A percentile compares a stretch with the other conserved stretches of the same genome.
These are phyloP conservation scores for Septoria petroselini DNA, from an alignment of 2,329 filamentous ascomycete genomes.

Conservation along the genomic window DNA sequence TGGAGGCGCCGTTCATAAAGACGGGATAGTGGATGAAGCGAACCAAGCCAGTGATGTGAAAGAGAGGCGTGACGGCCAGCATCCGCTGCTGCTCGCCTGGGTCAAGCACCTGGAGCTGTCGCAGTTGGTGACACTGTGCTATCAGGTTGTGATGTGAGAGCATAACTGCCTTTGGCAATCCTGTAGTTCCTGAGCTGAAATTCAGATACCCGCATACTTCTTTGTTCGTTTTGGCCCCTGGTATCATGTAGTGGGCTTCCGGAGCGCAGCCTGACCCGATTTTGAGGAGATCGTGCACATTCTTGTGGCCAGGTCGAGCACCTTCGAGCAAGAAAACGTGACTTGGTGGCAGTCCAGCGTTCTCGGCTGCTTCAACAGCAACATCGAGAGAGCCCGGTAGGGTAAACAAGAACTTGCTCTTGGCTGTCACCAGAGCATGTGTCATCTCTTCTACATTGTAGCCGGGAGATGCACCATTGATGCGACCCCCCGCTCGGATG, in stretches of 20 bases:
- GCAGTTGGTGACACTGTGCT: slow-evolving; percentile 59
- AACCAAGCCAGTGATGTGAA: slow-evolving; percentile 61
- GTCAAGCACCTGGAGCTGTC: slow-evolving; percentile 46
- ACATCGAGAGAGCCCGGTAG: slow-evolving; percentile 52
- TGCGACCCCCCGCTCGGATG: slow-evolving; percentile 51
- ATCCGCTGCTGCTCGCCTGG: slow-evolving; percentile 47
- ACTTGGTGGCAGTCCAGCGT: slow-evolving; percentile 50
- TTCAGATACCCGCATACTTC: slow-evolving; percentile 52
- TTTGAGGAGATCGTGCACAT: slow-evolving; percentile 44
- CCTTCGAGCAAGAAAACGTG: slow-evolving; percentile 57
- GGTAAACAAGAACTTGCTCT: slow-evolving; percentile 57
- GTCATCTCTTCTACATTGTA: slow-evolving; percentile 66
- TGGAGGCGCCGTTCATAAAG: slow-evolving; percentile 59
- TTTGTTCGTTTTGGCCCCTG: slow-evolving; percentile 51
- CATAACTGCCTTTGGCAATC: slow-evolving; percentile 51
- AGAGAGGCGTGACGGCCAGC: slow-evolving; percentile 57
- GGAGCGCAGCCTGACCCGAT: slow-evolving; percentile 42
- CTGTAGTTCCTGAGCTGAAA: slow-evolving; percentile 48
- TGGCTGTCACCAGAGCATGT: slow-evolving; percentile 57
- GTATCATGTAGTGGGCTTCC: slow-evolving; percentile 48
- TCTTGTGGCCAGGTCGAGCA: slow-evolving; percentile 46
- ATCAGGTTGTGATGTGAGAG: slow-evolving; percentile 53
- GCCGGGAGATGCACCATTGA: slow-evolving; percentile 61
- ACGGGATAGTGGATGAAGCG: slow-evolving; percentile 61
- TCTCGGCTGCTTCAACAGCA: slow-evolving; percentile 52